Evolutionary conservation across 495 filamentous ascomycete species (phyloP), one percentile per base, ranked within the genome.

Genomic region (Saxophila tyrrhenica): DNA sequence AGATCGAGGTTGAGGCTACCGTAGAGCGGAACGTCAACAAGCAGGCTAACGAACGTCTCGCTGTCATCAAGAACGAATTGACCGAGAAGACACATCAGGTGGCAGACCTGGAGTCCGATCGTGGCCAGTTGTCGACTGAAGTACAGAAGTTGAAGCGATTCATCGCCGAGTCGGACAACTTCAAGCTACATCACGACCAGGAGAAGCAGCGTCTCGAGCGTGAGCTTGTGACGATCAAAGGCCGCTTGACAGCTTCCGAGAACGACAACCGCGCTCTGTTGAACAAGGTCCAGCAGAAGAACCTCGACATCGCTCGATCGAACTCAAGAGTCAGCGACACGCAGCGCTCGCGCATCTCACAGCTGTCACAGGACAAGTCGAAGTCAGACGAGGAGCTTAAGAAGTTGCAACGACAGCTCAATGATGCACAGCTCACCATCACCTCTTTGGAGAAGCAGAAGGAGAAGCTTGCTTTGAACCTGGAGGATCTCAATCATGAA

Each of bases 201-300:
- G 84, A 91, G 43, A 95, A 96, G 64, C 88, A 96, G 64, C 84
- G 94, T 7, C 72, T 95, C 5, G 91, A 96, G 64, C 78, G 87
- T 41, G 92, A 98, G 64, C 76, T 95, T n/a, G 84, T 89, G 32
- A 95, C 90, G 0, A 78, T 95, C 39, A 94, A 91, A 63, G 90
- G 91, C 53, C 83, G 92, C 25, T 75, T 98, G 48, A 79, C 84
- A 13, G 92, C 92, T 25, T 97, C 92, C 0, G 92, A 98, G 63
- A 96, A 97, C 63, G 92, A 97, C 69, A 97, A 97, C 62, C 83
- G 87, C n/a, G 82, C 89, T 35, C 73, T 98, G 0, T 75, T 97
- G 46, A 98, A 95, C 65, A 97, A 97, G 68, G 76, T 98, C 11
- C 92, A 98, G 60, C 91, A 96, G 62, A 98, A 98, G 76, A 94